A percentile compares a stretch with the other conserved stretches of the same genome.
Evolutionary conservation across 176 grass and related monocot genomes (phyloP).

Genomic region (Triticum turgidum): DNA sequence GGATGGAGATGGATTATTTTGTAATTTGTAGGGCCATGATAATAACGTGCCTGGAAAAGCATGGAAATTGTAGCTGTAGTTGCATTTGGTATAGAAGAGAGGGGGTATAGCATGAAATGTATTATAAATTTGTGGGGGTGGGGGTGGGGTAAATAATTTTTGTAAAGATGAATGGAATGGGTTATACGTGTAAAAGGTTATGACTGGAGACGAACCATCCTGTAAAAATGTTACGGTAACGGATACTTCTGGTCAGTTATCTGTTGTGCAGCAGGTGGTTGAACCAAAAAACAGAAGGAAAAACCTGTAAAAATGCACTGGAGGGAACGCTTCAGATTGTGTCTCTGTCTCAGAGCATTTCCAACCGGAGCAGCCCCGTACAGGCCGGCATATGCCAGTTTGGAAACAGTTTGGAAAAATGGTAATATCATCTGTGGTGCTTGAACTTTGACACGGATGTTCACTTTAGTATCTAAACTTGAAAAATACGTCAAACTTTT

Average conservation of each 20-base stretch:
- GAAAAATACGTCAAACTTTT: no score
- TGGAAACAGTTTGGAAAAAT: no score
- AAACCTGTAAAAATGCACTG: no score
- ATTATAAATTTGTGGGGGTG: slow-evolving; percentile 53
- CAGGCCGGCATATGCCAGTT: no score
- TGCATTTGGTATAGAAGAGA: slow-evolving; percentile 69
- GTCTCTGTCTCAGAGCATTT: no score
- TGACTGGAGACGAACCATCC: slow-evolving; percentile 35
- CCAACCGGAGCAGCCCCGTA: no score
- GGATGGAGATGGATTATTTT: slow-evolving; percentile 26
- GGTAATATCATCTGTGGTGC: no score
- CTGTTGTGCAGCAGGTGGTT: slow-evolving; percentile 11
- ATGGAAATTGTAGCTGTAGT: slow-evolving; percentile 64
- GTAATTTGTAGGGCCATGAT: slow-evolving; percentile 49
- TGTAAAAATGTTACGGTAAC: slow-evolving; percentile 43
- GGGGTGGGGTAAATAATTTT: slow-evolving; percentile 56
- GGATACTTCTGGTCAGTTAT: slow-evolving; percentile 17
- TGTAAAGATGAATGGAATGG: slow-evolving; percentile 71
- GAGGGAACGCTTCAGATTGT: no score
- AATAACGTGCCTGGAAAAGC: slow-evolving; percentile 50
- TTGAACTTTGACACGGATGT: no score
- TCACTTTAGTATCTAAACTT: no score
- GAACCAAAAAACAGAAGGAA: no score
- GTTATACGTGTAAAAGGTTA: slow-evolving; percentile 64
- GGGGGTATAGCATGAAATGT: slow-evolving; percentile 64